Evolutionary conservation across 2,329 filamentous ascomycete genomes (phyloP).

Genomic region (Colletotrichum zoysiae): DNA sequence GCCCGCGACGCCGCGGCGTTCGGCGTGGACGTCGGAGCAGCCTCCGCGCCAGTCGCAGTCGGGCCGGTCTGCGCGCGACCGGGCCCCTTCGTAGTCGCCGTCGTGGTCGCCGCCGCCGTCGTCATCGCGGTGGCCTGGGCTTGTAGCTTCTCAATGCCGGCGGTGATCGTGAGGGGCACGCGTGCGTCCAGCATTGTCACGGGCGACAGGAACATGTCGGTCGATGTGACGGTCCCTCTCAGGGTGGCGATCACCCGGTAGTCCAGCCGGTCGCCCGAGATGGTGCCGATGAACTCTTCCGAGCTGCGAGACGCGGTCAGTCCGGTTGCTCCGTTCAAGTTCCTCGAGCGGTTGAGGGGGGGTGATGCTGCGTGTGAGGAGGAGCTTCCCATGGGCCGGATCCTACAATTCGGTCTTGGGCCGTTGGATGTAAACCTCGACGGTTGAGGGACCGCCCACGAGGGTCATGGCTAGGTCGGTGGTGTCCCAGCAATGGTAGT

Average conservation of each 20-base stretch:
- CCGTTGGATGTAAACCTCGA: constrained; percentile 39
- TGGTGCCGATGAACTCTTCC: constrained; percentile 17
- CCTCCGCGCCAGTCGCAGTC: constrained; percentile 26
- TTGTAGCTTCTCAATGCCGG: constrained; percentile 53
- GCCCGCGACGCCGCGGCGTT: constrained; percentile 50
- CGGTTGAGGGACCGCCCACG: constrained; percentile 48
- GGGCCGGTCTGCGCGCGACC: constrained; percentile 27
- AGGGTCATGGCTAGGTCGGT: constrained; percentile 45
- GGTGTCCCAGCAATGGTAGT: constrained; percentile 45
- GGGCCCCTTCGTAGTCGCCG: not conserved
- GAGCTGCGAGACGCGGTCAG: constrained; percentile 5
- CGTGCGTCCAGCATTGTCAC: constrained; percentile 42
- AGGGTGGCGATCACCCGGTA: not conserved
- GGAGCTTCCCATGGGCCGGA: not conserved
- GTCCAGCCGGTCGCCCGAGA: not conserved
- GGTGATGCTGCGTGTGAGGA: not conserved
- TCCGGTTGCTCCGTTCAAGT: not conserved
- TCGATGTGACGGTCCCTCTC: constrained; percentile 3
- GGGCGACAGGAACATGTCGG: not conserved
- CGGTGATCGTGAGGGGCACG: constrained; percentile 53
- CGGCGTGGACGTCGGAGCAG: constrained; percentile 43
- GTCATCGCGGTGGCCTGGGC: constrained; percentile 18
- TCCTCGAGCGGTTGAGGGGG: not conserved
- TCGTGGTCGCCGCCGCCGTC: not conserved
- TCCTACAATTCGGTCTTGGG: constrained; percentile 4